Evolutionary conservation across 805 yeast species (phyloP).

Genomic region (Pichia phayaonensis): DNA sequence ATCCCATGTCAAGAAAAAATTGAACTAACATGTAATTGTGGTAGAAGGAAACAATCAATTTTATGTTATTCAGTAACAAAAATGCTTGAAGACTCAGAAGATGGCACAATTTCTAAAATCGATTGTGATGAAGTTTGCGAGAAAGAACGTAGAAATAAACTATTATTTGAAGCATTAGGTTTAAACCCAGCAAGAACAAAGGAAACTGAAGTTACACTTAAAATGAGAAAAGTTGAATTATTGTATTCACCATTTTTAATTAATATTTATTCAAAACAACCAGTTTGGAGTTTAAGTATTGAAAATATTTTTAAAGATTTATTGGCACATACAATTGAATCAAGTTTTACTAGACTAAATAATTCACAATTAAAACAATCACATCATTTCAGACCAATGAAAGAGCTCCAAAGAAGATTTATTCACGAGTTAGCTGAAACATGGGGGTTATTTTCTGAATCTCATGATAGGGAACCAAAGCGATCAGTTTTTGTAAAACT

Average conservation of each 20-base stretch:
- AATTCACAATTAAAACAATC: constrained; percentile 18
- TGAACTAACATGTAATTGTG: constrained; percentile 55
- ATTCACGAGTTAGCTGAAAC: constrained; percentile 59
- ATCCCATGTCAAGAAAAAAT: constrained; percentile 46
- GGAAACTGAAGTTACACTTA: constrained; percentile 17
- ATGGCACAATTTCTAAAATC: constrained; percentile 20
- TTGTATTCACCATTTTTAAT: constrained; percentile 43
- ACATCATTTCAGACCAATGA: constrained; percentile 70
- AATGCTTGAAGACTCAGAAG: constrained; percentile 5
- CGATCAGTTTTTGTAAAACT: constrained; percentile 59
- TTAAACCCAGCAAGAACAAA: constrained; percentile 9
- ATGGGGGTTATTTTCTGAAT: constrained; percentile 54
- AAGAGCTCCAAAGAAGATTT: constrained; percentile 57
- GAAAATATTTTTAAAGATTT: constrained; percentile 48
- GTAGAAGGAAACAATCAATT: constrained; percentile 38
- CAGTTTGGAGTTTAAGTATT: constrained; percentile 59
- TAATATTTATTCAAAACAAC: constrained; percentile 45
- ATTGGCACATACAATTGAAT: constrained; percentile 3
- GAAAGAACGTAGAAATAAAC: constrained; percentile 48
- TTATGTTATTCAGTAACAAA: constrained; percentile 39
- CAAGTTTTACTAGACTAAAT: constrained; percentile 1
- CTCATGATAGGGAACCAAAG: constrained; percentile 78
- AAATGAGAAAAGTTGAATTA: constrained; percentile 21
- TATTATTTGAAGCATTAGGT: constrained; percentile 56
- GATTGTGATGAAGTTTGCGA: constrained; percentile 71